phyloP scores from a whole-genome alignment of 257 asterid species.

The Agastache rugosa region DNA sequence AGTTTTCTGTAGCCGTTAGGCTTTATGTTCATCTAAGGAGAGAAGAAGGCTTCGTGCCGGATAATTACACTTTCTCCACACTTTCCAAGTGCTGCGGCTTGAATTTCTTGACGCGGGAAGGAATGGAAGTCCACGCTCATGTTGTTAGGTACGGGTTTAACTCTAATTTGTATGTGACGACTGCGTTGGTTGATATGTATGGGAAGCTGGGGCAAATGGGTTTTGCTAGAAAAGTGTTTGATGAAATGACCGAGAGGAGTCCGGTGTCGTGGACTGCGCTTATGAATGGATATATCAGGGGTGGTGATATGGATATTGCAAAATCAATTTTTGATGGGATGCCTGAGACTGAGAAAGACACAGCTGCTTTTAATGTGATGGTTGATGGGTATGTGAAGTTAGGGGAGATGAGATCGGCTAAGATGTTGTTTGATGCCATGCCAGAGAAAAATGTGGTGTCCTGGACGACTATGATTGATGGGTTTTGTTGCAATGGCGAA shows the following conservation, averaged over 20 bases:
- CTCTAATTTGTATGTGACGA: slow-evolving; percentile 71
- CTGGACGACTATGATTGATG: slow-evolving; percentile 92
- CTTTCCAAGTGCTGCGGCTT: slow-evolving; percentile 81
- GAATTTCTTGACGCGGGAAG: slow-evolving; percentile 55
- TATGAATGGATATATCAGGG: slow-evolving; percentile 70
- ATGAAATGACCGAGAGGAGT: slow-evolving; percentile 79
- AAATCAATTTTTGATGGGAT: slow-evolving; percentile 51
- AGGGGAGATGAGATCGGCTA: slow-evolving; percentile 68
- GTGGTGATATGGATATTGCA: slow-evolving; percentile 61
- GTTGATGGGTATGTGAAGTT: slow-evolving; percentile 79
- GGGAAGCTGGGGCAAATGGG: slow-evolving; percentile 79
- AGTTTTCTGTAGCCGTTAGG: slow-evolving; percentile 48
- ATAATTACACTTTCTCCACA: slow-evolving; percentile 76
- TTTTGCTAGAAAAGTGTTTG: slow-evolving; percentile 66
- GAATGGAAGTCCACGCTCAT: slow-evolving; percentile 69
- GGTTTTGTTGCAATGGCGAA: slow-evolving; percentile 66
- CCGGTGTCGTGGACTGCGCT: slow-evolving; percentile 92
- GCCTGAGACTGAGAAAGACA: slow-evolving; percentile 69
- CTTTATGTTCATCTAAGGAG: slow-evolving; percentile 57
- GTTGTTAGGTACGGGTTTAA: slow-evolving; percentile 64
- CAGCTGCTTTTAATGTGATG: slow-evolving; percentile 77
- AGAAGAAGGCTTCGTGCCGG: slow-evolving; percentile 65
- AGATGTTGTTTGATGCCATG: slow-evolving; percentile 62
- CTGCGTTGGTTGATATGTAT: slow-evolving; percentile 90
- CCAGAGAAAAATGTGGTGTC: slow-evolving; percentile 82